Evolutionary conservation across 306 rosid species (phyloP), one percentile per base, ranked within the genome.

Genomic region (Rosa lucieae): DNA sequence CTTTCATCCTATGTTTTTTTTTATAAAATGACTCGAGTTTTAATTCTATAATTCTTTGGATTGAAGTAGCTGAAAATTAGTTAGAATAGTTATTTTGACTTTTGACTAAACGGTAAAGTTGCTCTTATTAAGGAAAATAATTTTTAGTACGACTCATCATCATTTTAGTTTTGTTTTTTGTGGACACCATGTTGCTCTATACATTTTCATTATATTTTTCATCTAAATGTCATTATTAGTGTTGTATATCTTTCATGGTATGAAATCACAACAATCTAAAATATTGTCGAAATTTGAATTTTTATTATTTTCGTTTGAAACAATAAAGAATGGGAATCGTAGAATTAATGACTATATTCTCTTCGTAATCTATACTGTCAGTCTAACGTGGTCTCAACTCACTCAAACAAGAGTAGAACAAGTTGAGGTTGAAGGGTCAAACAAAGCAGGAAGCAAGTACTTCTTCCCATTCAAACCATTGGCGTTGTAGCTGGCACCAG

Each of bases 401-500:
- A 18, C 65, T 73, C 73, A 89, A 5, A 70, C 86, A 11, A 86
- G 85, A 52, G 92, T 75, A 37, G 90, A 85, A 72, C 97, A 92
- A n/a, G 80, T 55, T 20, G 87, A 82, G 15, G 87, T 85, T 6
- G 68, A 21, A 0, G 97, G 97, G 56, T 92, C 90, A 78, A 82
- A 82, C 55, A 88, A 72, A 1, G 97, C 91, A 0, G 91, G 94
- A 77, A 89, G 78, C 82, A 92, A 79, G 67, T 77, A 92, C 61
- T 87, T 89, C 78, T 89, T 83, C 6, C 90, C 89, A 72, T 87
- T 82, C 0, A 56, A 59, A 1, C 91, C 94, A 53, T 84, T 44
- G 2, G 94, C 91, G 1, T 92, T 92, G 37, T 82, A 92, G 84
- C 91, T 88, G 47, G 86, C 89, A 1, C 91, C 91, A 3, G 75